Base-by-base conservation (phyloP, 2,329 filamentous ascomycete species). In the Talaromyces atroroseus region DNA sequence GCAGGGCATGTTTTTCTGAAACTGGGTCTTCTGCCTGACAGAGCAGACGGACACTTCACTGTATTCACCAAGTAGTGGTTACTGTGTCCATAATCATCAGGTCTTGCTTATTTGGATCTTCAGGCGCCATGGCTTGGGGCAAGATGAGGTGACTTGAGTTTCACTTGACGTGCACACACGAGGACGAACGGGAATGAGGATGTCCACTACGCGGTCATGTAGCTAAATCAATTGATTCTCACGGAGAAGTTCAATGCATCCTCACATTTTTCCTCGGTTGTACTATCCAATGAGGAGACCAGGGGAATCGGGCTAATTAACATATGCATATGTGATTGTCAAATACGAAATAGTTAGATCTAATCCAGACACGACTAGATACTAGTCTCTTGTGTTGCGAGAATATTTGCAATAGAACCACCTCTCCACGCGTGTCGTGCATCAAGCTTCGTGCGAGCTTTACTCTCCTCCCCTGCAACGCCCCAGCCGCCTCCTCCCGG, bases 371-470 rank as follows among this genome's bases (percentile, higher is more conserved):
- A 34, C n/a, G n/a, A n/a, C 66, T 60, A 75, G 54, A 69, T 66
- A 58, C 74, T 77, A 49, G 79, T 79, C 54, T 78, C 77, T 67
- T 83, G 80, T 36, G 81, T 75, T 48, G 72, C 74, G 40, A 68
- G 57, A 53, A 71, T 69, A 50, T 64, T 70, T 26, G 80, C 80
- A 59, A 85, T 68, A 68, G 81, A 84, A 1, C 83, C 83, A 32
- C 82, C 81, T 65, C 76, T 80, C 84, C 84, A 87, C 36, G 72
- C 76, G 60, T 76, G 71, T 67, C 74, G 81, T 23, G 81, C 81
- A 72, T 95, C 90, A 51, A 71, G 68, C 59, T 72, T 71, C 57
- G 71, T 73, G 52, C 70, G 64, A 38, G 72, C 77, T 51, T 78
- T 74, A 36, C 78, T 74, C 68, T 79, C 86, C 63, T 82, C 77